Evolutionary conservation across 352 stramenopile species (phyloP), one percentile per base, ranked within the genome.

Genomic region (Elongisporangium anandrum): DNA sequence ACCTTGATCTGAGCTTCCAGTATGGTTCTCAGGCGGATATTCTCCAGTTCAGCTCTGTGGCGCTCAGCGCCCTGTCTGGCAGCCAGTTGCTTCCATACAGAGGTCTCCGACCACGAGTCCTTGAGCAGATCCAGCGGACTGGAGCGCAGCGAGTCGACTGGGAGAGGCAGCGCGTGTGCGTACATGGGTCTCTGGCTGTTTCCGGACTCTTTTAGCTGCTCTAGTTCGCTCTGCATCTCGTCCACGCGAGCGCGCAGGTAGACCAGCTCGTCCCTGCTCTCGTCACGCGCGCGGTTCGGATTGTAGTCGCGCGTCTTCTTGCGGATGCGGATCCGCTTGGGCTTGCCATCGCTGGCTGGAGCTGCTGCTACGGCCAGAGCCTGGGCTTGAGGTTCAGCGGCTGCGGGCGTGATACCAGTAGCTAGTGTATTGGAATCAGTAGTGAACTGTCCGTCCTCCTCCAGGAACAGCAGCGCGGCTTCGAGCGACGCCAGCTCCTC

Each of bases 1-100:
- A 79, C 57, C 57, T 78, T 79, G 59, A 78, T 76, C 62, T 82
- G 70, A 34, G 72, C 73, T 53, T 87, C 73, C 21, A 85, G 54
- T 23, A 80, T 68, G n/a, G 71, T 41, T 38, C 73, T 77, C 0
- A 87, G 68, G 21, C 69, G 65, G 48, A 78, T 63, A 39, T 85
- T 83, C 52, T 85, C 73, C 16, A 63, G 68, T 60, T 84, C 72
- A n/a, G 70, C 61, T 34, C 73, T 72, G 57, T 75, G 63, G 8
- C 68, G 62, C 52, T 81, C 72, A 10, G 62, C 39, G 1, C 63
- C 65, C 50, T 85, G 73, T 9, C 69, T 60, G 20, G 70, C 57
- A 2, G 75, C 75, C 47, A 87, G 68, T 9, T 80, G 67, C 9
- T 69, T 60, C 77, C 77, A 87, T 21, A 81, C 70, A 2, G 64